Conservation (phyloP, 1,139 yeast genomes). For the Yamadazyma membranifaciens region DNA sequence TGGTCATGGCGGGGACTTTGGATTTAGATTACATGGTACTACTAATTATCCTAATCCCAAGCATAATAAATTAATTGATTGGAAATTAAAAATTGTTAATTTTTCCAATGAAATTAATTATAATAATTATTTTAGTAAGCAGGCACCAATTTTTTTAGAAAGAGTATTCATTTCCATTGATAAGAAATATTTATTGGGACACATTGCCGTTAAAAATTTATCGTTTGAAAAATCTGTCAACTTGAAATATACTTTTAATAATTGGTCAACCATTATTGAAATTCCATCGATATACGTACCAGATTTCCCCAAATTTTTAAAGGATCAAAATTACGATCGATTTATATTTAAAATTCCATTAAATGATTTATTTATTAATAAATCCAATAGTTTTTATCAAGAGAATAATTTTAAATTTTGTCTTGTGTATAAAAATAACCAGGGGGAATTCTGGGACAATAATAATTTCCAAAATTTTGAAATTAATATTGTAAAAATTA, state of each 20-base stretch:
- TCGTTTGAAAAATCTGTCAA: slow-evolving; percentile 62
- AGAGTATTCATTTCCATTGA: slow-evolving; percentile 59
- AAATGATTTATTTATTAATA: slow-evolving; percentile 30
- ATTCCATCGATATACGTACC: slow-evolving; percentile 63
- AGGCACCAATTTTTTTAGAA: slow-evolving; percentile 60
- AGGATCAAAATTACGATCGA: slow-evolving; percentile 53
- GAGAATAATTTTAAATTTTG: slow-evolving; percentile 47
- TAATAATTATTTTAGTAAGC: slow-evolving; percentile 34
- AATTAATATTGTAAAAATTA: slow-evolving; percentile 40
- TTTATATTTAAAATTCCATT: slow-evolving; percentile 55
- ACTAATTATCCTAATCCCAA: slow-evolving; percentile 26
- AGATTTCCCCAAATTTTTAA: slow-evolving; percentile 55
- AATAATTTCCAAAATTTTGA: slow-evolving; percentile 59
- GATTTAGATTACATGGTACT: slow-evolving; percentile 14
- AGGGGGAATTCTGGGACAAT: slow-evolving; percentile 75
- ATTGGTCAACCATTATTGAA: slow-evolving; percentile 73
- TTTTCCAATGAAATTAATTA: slow-evolving; percentile 38
- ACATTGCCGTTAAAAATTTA: slow-evolving; percentile 69
- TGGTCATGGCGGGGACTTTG: slow-evolving; percentile 12
- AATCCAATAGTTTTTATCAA: slow-evolving; percentile 13
- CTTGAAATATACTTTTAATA: slow-evolving; percentile 65
- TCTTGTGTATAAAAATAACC: slow-evolving; percentile 51
- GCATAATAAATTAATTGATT: slow-evolving; percentile 26
- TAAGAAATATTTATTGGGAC: slow-evolving; percentile 60
- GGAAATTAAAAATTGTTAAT: slow-evolving; percentile 54